phyloP scores from a whole-genome alignment of 345 rosid genomes.

The Durio zibethinus region DNA sequence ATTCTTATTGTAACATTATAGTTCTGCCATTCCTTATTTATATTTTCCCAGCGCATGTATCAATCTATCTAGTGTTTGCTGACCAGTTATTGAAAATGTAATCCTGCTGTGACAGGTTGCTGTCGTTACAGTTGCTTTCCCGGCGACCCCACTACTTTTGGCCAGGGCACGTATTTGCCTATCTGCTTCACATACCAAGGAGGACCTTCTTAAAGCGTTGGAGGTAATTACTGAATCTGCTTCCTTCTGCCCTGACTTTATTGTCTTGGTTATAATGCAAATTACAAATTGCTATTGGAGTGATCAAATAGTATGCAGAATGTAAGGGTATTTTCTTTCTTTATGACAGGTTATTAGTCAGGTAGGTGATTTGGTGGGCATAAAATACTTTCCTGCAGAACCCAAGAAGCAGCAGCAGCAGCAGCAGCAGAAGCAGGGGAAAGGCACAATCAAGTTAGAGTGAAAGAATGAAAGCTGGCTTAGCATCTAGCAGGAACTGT shows the following conservation, averaged over 20 bases:
- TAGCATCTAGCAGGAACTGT: background rate
- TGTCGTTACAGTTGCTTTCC: slow-evolving; percentile 49
- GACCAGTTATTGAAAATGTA: background rate
- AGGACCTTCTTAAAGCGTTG: slow-evolving; percentile 57
- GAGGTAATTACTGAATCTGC: slow-evolving; percentile 33
- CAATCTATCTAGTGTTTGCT: background rate
- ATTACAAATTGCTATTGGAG: background rate
- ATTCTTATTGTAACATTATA: background rate
- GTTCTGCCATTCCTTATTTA: background rate
- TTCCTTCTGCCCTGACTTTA: background rate
- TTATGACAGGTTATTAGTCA: slow-evolving; percentile 48
- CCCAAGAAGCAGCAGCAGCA: slow-evolving; percentile 37
- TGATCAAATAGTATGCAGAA: background rate
- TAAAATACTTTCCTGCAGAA: slow-evolving; percentile 70
- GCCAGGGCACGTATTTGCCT: slow-evolving; percentile 71
- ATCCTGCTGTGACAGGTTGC: slow-evolving; percentile 37
- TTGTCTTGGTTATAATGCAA: background rate
- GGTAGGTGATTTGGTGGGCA: slow-evolving; percentile 66
- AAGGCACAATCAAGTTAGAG: slow-evolving; percentile 28
- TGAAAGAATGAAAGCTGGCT: slow-evolving; percentile 10
- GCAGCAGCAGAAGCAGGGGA: slow-evolving; percentile 1
- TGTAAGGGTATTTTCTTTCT: background rate
- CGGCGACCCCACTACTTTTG: slow-evolving; percentile 58
- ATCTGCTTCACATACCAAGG: slow-evolving; percentile 59
- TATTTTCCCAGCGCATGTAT: background rate